A percentile compares a stretch with the other conserved stretches of the same genome.
Conservation (phyloP, 441 rosid species). For the Mallotus repandus region DNA sequence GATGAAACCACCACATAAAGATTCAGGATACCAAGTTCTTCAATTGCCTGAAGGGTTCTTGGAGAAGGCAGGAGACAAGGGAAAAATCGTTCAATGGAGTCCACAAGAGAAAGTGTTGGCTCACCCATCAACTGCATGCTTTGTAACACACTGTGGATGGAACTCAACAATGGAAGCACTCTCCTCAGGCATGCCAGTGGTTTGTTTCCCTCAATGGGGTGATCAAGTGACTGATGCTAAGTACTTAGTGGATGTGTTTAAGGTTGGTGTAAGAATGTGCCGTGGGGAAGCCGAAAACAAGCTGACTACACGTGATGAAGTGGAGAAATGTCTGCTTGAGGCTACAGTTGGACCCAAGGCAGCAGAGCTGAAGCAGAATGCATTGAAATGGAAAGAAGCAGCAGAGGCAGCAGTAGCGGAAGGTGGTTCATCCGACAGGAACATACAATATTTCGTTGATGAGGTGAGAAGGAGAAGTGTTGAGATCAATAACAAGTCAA, state of each 20-base stretch:
- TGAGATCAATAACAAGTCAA: neutral
- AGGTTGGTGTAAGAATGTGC: conserved; percentile 61
- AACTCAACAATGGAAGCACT: conserved; percentile 77
- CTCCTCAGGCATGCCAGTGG: conserved; percentile 53
- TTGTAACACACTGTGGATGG: conserved; percentile 86
- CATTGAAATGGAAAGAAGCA: conserved; percentile 58
- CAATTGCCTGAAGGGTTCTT: conserved; percentile 59
- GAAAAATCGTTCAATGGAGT: conserved; percentile 66
- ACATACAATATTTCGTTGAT: conserved; percentile 61
- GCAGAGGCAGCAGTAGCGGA: conserved; percentile 67
- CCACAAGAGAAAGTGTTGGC: conserved; percentile 67
- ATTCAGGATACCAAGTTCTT: conserved; percentile 21
- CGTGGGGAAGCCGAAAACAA: conserved; percentile 59
- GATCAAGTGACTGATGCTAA: conserved; percentile 78
- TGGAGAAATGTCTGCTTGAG: conserved; percentile 53
- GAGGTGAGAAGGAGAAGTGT: conserved; percentile 46
- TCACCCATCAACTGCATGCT: conserved; percentile 66
- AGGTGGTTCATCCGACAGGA: conserved; percentile 66
- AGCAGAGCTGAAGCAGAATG: conserved; percentile 51
- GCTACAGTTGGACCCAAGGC: conserved; percentile 54
- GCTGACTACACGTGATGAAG: conserved; percentile 57
- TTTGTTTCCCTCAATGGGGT: conserved; percentile 78
- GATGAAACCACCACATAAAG: conserved; percentile 47
- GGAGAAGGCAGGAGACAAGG: conserved; percentile 54
- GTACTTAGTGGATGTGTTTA: conserved; percentile 59